A percentile compares a stretch with the other conserved stretches of the same genome.
Evolutionary conservation across 2,329 filamentous ascomycete species (phyloP).

Genomic region (Penicillium sclerotiorum): DNA sequence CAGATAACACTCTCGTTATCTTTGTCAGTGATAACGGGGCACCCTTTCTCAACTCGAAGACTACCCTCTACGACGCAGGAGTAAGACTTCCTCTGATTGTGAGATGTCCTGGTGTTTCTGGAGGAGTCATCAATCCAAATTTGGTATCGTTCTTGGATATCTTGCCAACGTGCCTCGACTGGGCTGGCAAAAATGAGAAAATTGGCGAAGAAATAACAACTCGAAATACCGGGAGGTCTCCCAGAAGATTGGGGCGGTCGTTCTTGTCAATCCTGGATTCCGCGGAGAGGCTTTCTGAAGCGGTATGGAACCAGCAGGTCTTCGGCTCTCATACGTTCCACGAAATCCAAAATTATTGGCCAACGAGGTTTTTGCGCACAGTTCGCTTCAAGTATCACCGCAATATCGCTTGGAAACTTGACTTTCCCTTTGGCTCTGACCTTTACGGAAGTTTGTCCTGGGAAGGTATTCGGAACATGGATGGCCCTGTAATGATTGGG

Average conservation of each 20-base stretch:
- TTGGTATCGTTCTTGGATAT: constrained; percentile 52
- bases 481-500: constrained; percentile 39
- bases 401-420: constrained; percentile 53
- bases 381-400: constrained; percentile 53
- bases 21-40: constrained; percentile 55
- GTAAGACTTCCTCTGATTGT: constrained; percentile 49
- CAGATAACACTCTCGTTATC: constrained; percentile 43
- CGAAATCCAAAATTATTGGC: constrained; percentile 55
- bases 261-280: constrained; percentile 44
- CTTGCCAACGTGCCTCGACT: constrained; percentile 51
- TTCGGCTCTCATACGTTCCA: constrained; percentile 58
- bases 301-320: constrained; percentile 40
- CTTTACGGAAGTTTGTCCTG: constrained; percentile 49
- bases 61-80: constrained; percentile 54
- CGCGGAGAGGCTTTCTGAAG: not conserved
- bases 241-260: constrained; percentile 37
- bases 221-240: no score
- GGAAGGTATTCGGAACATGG: constrained; percentile 49
- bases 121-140: constrained; percentile 42
- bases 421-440: constrained; percentile 54
- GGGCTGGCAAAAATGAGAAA: constrained; percentile 23
- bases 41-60: constrained; percentile 56
- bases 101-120: constrained; percentile 31
- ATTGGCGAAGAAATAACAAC: no score
- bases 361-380: constrained; percentile 50